A percentile compares a stretch with the other conserved stretches of the same genome.
Evolutionary conservation across 306 rosid species (phyloP).

Genomic region (Pachyrhizus erosus): DNA sequence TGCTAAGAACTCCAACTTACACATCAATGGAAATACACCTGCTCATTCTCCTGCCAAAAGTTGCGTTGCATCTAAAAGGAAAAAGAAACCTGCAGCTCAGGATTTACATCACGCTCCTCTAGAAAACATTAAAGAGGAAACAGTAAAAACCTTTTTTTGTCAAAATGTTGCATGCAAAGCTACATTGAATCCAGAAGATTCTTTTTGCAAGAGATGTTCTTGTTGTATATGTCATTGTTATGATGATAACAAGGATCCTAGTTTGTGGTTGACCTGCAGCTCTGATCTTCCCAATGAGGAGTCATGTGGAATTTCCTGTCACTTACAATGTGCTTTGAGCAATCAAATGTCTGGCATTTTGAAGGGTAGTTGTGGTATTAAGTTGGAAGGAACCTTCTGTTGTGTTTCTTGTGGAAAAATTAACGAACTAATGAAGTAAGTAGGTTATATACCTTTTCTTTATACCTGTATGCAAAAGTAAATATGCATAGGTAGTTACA

Average conservation of each 20-base stretch:
- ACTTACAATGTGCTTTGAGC: constrained; percentile 90
- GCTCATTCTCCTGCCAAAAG: constrained; percentile 47
- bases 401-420: constrained; percentile 82
- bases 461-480: background rate
- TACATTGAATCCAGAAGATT: constrained; percentile 57
- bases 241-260: constrained; percentile 97
- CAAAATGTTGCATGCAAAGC: constrained; percentile 87
- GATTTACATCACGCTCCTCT: constrained; percentile 49
- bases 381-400: constrained; percentile 79
- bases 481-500: constrained; percentile 9
- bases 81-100: constrained; percentile 48
- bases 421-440: constrained; percentile 84
- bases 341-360: constrained; percentile 67
- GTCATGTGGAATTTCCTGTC: constrained; percentile 90
- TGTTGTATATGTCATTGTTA: constrained; percentile 81
- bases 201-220: constrained; percentile 95
- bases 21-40: constrained; percentile 26
- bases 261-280: constrained; percentile 87
- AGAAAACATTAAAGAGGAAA: constrained; percentile 54
- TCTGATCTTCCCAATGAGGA: constrained; percentile 59
- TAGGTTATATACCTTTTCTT: constrained; percentile 20
- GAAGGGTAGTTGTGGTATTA: constrained; percentile 54
- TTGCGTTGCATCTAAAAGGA: constrained; percentile 67
- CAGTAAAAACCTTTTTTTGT: constrained; percentile 56
- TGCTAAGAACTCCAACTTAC: constrained; percentile 61